Conservation (phyloP, 768 basidiomycete genomes). For the Pleurotus sapidus region DNA sequence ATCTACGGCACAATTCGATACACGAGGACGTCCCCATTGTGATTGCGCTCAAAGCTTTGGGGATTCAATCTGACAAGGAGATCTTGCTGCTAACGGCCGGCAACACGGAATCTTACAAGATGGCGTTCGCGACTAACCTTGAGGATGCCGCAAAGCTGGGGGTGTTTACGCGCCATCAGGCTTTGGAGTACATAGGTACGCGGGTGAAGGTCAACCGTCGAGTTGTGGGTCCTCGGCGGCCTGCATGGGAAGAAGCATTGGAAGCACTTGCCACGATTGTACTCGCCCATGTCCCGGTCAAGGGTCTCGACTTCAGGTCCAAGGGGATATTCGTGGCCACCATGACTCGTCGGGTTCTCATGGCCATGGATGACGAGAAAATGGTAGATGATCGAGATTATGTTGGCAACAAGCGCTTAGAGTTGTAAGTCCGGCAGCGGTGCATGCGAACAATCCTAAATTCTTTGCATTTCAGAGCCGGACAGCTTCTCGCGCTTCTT, state of each 20-base stretch:
- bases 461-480: slow-evolving; percentile 58
- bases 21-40: slow-evolving; percentile 97
- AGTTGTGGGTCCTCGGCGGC: slow-evolving; percentile 77
- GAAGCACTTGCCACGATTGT: slow-evolving; percentile 98
- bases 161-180: slow-evolving; percentile 90
- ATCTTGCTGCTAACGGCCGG: slow-evolving; percentile 94
- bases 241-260: slow-evolving; percentile 91
- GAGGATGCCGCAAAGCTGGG: slow-evolving; percentile 94
- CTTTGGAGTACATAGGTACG: slow-evolving; percentile 92
- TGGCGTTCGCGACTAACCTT: slow-evolving; percentile 83
- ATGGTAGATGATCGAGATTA: slow-evolving; percentile 99
- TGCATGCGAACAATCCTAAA: slow-evolving; percentile 8
- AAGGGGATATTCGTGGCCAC: slow-evolving; percentile 98
- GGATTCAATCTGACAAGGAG: slow-evolving; percentile 96
- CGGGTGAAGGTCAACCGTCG: slow-evolving; percentile 86
- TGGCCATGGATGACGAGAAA: slow-evolving; percentile 95
- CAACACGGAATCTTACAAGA: slow-evolving; percentile 83
- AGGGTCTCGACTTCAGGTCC: slow-evolving; percentile 82
- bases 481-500: slow-evolving; percentile 90
- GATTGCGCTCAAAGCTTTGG: slow-evolving; percentile 94
- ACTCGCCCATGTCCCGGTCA: slow-evolving; percentile 92
- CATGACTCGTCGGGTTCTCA: slow-evolving; percentile 94
- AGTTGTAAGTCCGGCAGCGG: slow-evolving; percentile 64
- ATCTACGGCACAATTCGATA: slow-evolving; percentile 95
- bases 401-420: slow-evolving; percentile 97